Evolutionary conservation across 1,284 basidiomycete species (phyloP).

Genomic region (Ganoderma meredithae): DNA sequence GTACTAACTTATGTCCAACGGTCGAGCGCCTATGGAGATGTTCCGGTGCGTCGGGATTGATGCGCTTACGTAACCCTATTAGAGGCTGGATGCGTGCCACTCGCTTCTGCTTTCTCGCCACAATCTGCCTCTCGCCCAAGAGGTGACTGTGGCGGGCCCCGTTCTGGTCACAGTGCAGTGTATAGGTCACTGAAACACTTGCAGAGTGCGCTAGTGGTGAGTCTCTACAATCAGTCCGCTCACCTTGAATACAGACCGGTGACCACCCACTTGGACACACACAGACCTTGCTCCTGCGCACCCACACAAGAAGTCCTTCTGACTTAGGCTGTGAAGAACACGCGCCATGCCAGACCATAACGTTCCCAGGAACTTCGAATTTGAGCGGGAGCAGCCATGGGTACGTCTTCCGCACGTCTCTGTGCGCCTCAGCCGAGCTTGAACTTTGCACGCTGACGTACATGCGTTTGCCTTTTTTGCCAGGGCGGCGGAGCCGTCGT

Average conservation of each 20-base stretch:
- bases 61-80: constrained; percentile 14
- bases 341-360: constrained; percentile 26
- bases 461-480: neutral
- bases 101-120: constrained; percentile 7
- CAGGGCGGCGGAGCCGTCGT: constrained; percentile 29
- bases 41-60: constrained; percentile 6
- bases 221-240: constrained; percentile 4
- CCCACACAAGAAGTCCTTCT: constrained; percentile 20
- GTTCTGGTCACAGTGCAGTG: neutral
- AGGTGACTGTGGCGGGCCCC: constrained; percentile 14
- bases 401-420: constrained; percentile 13
- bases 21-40: neutral
- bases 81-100: constrained; percentile 5
- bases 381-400: constrained; percentile 24
- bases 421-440: neutral
- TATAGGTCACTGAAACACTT: constrained; percentile 1
- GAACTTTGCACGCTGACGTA: constrained; percentile 6
- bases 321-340: neutral
- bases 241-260: constrained; percentile 14
- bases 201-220: neutral
- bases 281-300: constrained; percentile 22
- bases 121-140: constrained; percentile 6
- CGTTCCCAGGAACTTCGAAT: constrained; percentile 21
- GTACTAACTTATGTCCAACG: no score
- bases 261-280: constrained; percentile 25